A percentile compares a stretch with the other conserved stretches of the same genome.
phyloP scores from a whole-genome alignment of 148 eudicot species.

The Rhododendron griersonianum region DNA sequence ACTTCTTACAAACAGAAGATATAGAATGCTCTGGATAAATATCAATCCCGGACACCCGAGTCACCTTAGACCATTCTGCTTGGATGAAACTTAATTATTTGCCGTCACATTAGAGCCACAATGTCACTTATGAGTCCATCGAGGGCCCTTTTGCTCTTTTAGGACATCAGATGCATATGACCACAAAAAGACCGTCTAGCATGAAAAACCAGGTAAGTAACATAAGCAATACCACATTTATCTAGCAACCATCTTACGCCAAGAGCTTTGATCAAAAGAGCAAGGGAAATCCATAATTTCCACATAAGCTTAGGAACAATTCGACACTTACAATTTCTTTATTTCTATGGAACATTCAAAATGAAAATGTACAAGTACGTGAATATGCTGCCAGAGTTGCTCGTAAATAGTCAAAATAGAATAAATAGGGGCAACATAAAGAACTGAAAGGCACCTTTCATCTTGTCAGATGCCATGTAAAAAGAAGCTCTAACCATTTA shows the following conservation, averaged over 20 bases:
- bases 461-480: background rate
- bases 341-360: conserved; percentile 5
- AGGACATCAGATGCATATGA: background rate
- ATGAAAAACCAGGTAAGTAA: background rate
- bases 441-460: background rate
- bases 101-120: background rate
- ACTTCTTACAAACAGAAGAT: background rate
- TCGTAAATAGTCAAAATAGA: background rate
- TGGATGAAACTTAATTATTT: background rate
- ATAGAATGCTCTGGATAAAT: background rate
- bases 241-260: background rate
- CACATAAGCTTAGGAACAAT: background rate
- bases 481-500: conserved; percentile 3
- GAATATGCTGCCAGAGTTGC: background rate
- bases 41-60: background rate
- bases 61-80: background rate
- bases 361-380: background rate
- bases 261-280: background rate
- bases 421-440: background rate
- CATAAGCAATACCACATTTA: background rate
- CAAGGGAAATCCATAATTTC: conserved; percentile 3
- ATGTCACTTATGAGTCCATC: no score
- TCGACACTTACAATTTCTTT: background rate
- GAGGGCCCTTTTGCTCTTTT: background rate
- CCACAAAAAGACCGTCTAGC: background rate